Base-by-base conservation (phyloP, 352 stramenopile genomes). In the Globisporangium nagaii region DNA sequence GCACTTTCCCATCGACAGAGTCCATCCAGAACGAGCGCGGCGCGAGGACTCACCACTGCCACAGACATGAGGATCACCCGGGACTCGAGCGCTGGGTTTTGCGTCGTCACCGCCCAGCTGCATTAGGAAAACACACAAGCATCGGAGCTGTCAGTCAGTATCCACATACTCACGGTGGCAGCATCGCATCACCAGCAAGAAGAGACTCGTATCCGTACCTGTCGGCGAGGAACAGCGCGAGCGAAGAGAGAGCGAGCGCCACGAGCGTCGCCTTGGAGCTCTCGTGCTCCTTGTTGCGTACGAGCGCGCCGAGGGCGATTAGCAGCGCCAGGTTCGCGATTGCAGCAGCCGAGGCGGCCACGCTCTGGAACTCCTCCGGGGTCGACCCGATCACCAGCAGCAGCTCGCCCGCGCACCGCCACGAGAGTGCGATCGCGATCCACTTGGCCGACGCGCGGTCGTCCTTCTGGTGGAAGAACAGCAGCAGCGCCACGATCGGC, bases 401-500 rank as follows among this genome's bases (percentile, higher is more conserved):
- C 34, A 89, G 52, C 56, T 94, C 84, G 8, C 72, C 78, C 22
- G 84, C 78, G 45, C 71, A 63, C 48, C 84, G 79, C 84, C 84
- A 94, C 9, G 75, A 65, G n/a, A 94, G 66, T 36, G 75, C 75
- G 61, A 89, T 88, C 9, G 84, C 84, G 39, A 92, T 71, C 84
- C 84, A 94, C 67, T 87, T 92, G 20, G 72, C 78, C 20, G 75
- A 86, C 46, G 65, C 39, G n/a, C 81, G 82, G 25, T 67, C 67
- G 64, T 92, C 79, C 28, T 77, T 76, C 60, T 89, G 82, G 65
- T 89, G 65, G 58, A 92, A 84, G 48, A 89, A 85, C 15, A 88
- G 62, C 44, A 91, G 65, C 49, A 91, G 56, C 37, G 81, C 72
- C 11, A 89, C 62, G 15, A 86, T 49, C 31, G 78, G 78, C 25